Evolutionary conservation across 352 stramenopile species (phyloP).

Genomic region (Plasmopara muralis): DNA sequence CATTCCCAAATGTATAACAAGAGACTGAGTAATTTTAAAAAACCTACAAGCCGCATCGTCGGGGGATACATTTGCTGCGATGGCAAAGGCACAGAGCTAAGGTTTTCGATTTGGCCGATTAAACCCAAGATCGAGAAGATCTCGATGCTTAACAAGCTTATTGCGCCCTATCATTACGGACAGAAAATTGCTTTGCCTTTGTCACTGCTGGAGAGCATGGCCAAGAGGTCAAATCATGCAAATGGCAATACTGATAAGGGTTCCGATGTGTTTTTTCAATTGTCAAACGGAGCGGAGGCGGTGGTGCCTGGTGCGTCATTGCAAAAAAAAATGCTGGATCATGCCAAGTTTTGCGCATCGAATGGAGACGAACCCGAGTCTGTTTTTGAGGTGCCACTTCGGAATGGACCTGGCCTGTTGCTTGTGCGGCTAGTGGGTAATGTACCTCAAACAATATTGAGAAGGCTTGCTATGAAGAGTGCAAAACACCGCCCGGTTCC

Average conservation of each 20-base stretch:
- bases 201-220: constrained; percentile 48
- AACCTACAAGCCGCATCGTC: constrained; percentile 67
- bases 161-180: constrained; percentile 75
- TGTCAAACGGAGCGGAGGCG: constrained; percentile 51
- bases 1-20: constrained; percentile 84
- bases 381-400: constrained; percentile 52
- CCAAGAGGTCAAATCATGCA: constrained; percentile 15
- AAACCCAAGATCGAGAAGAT: constrained; percentile 75
- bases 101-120: constrained; percentile 53
- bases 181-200: constrained; percentile 78
- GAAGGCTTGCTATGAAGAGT: constrained; percentile 29
- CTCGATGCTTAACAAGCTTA: constrained; percentile 80
- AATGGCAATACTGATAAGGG: constrained; percentile 17
- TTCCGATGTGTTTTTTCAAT: constrained; percentile 62
- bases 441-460: constrained; percentile 37
- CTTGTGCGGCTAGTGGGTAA: constrained; percentile 52
- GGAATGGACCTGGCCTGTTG: constrained; percentile 49
- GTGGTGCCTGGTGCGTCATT: constrained; percentile 41
- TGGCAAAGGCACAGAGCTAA: constrained; percentile 66
- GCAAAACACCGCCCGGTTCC: constrained; percentile 13
- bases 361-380: constrained; percentile 34
- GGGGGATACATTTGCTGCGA: constrained; percentile 86
- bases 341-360: constrained; percentile 24
- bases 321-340: constrained; percentile 50
- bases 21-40: constrained; percentile 83